Conservation (phyloP, 2,329 filamentous ascomycete genomes). For the Colletotrichum sp. region DNA sequence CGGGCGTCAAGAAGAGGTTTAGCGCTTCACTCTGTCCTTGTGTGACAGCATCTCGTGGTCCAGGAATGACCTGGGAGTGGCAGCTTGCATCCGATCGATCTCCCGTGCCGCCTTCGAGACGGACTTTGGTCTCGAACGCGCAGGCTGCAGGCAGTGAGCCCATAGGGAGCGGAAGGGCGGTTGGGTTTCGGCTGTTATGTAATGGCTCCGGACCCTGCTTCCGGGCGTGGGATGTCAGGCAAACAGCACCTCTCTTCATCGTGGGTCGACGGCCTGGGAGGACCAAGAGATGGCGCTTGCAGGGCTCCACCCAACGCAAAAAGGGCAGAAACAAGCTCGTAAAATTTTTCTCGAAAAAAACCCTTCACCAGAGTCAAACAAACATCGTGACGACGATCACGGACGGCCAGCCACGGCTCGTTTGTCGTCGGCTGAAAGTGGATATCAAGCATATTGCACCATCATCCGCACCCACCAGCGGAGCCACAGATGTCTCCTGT, state of each 20-base stretch:
- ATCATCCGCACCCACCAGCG: not conserved
- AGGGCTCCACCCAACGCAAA: not conserved
- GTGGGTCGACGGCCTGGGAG: not conserved
- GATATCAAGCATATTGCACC: conserved; percentile 6
- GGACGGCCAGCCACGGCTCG: conserved; percentile 11
- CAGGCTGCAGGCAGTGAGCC: not conserved
- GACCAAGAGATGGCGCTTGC: not conserved
- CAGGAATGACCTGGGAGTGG: not conserved
- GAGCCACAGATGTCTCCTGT: conserved; percentile 5
- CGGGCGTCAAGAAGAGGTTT: not conserved
- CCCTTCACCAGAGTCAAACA: not conserved
- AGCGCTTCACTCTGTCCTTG: not conserved
- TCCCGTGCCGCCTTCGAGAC: not conserved
- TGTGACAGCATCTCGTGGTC: not conserved
- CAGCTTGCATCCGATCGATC: not conserved
- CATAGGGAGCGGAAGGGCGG: conserved; percentile 1
- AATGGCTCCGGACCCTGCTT: conserved; percentile 2
- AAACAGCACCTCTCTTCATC: not conserved
- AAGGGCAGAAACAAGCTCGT: not conserved
- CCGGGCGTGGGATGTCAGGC: conserved; percentile 1
- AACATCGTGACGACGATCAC: not conserved
- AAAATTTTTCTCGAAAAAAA: not conserved
- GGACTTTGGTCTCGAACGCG: not conserved
- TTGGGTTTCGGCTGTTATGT: not conserved
- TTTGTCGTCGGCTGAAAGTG: conserved; percentile 24